Base-by-base conservation (phyloP, 2,329 filamentous ascomycete species). In the Sporothrix brasiliensis region DNA sequence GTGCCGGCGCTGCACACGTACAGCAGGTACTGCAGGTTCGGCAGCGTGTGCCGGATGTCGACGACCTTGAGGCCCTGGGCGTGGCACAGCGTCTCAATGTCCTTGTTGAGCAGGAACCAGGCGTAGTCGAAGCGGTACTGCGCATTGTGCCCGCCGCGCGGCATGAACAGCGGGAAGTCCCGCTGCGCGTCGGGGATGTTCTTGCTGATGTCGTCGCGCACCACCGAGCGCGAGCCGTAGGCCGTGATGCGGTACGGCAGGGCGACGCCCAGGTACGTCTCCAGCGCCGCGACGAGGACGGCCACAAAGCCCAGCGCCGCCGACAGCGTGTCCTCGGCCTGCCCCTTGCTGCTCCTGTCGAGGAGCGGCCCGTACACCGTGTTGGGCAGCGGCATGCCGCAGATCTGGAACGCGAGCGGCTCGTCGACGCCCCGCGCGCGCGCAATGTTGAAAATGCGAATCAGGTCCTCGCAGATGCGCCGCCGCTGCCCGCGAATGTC, bases 71-170 rank as follows among this genome's bases (percentile, higher is more conserved):
- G 82, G 0, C 91, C 91, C 74, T 93, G 89, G 0, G 85, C 83
- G 3, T 83, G 81, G 72, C 88, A 89, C 3, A 90, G 81, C 0
- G 84, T 80, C 75, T 98, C 94, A 70, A 99, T 94, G 77, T 98
- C 84, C 80, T 98, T 97, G 82, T 98, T 98, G 16, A 99, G 85
- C n/a, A 98, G 83, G 76, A 98, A 99, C 77, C 97, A 95, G 13
- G 86, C 95, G 78, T 98, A 99, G 76, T 98, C 94, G 79, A 98
- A 98, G 2, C 94, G 89, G 81, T 94, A 98, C 60, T 93, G 88
- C 0, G 93, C 88, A 2, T 77, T 86, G n/a, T 81, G 91, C 80
- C 86, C 86, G 19, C 87, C 86, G 2, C 85, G 80, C 0, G 85
- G 85, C 0, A 88, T 77, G 79, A 94, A 94, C 0, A 99, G 85